Evolutionary conservation across 2,329 filamentous ascomycete species (phyloP).

Genomic region (Didymella segeticola): DNA sequence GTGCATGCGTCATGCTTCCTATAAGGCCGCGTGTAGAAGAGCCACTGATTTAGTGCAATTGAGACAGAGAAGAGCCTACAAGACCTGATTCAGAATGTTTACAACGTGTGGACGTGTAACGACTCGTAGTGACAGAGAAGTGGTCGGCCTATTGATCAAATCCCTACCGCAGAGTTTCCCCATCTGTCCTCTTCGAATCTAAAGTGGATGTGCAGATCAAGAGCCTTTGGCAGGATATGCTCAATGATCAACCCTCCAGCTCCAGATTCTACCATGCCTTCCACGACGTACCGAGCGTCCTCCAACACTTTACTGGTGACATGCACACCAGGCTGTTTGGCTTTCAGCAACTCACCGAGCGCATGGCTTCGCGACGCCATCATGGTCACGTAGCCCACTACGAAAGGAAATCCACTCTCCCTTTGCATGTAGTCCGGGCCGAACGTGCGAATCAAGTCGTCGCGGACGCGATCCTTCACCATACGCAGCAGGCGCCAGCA

Average conservation of each 20-base stretch:
- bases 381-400: conserved; percentile 53
- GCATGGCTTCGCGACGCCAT: conserved; percentile 26
- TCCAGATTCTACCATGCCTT: not conserved
- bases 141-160: too few species aligned
- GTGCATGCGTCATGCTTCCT: too few species aligned
- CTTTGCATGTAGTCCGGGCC: conserved; percentile 48
- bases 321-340: not conserved
- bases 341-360: not conserved
- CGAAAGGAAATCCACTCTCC: conserved; percentile 51
- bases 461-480: conserved; percentile 41
- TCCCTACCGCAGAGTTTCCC: not conserved
- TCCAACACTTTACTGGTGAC: conserved; percentile 5
- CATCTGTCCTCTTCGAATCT: conserved; percentile 39
- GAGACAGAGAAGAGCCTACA: too few species aligned
- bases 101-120: too few species aligned
- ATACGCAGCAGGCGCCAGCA: conserved; percentile 51
- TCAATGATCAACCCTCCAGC: conserved; percentile 1
- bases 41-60: too few species aligned
- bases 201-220: not conserved
- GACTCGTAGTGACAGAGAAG: too few species aligned
- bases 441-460: conserved; percentile 43
- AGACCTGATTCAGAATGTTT: too few species aligned
- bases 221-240: not conserved
- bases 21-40: too few species aligned
- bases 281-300: not conserved